Conservation (phyloP, 2,329 filamentous ascomycete genomes). For the Xylaria sp. region DNA sequence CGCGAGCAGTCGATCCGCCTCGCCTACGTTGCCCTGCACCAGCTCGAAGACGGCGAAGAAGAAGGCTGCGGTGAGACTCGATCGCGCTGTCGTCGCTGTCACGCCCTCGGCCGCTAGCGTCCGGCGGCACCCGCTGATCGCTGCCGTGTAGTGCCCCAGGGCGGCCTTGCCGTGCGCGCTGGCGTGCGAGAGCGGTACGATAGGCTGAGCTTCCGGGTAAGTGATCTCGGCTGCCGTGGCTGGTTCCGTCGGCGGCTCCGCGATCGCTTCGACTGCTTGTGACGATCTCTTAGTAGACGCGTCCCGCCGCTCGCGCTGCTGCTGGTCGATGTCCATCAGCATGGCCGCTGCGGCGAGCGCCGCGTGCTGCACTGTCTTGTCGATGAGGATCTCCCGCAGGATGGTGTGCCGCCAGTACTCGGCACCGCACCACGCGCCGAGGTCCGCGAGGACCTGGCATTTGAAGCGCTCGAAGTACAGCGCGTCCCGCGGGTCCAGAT, state of each 20-base stretch:
- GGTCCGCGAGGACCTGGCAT: conserved; percentile 29
- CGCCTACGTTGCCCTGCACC: conserved; percentile 30
- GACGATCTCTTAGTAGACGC: neutral
- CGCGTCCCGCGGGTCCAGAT: conserved; percentile 24
- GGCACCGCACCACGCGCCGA: conserved; percentile 29
- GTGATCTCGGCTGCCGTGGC: neutral
- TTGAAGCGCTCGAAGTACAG: conserved; percentile 34
- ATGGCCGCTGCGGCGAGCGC: conserved; percentile 31
- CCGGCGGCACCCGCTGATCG: conserved; percentile 28
- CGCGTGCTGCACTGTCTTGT: conserved; percentile 31
- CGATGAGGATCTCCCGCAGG: conserved; percentile 27
- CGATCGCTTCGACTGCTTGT: neutral
- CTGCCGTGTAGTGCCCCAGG: conserved; percentile 31
- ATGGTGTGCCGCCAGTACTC: conserved; percentile 30
- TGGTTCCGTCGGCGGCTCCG: neutral
- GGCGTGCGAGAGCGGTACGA: neutral
- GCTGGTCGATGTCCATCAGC: conserved; percentile 31
- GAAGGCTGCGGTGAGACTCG: conserved; percentile 30
- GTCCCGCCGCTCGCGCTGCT: conserved; percentile 5
- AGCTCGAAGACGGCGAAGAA: conserved; percentile 35
- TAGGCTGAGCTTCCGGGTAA: neutral
- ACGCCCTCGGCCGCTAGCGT: conserved; percentile 23
- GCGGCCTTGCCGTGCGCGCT: conserved; percentile 23
- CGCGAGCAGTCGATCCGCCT: conserved; percentile 27
- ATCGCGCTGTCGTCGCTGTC: conserved; percentile 20